A percentile compares a stretch with the other conserved stretches of the same genome.
Conservation (phyloP, 2,329 filamentous ascomycete species). For the Ascosphaera aggregata region DNA sequence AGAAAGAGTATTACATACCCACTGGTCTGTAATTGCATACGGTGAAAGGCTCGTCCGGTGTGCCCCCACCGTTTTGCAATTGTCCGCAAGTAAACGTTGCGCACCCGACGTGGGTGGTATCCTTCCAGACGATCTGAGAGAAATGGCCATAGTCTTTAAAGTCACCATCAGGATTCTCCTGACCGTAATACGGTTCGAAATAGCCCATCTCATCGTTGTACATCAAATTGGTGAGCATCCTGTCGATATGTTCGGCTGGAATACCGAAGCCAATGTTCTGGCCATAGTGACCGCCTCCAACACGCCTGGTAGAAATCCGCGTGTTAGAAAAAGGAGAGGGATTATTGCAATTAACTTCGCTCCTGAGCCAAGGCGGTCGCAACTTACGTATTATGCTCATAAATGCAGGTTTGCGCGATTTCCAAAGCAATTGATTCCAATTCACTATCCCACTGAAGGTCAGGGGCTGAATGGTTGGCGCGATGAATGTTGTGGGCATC, state of each 20-base stretch:
- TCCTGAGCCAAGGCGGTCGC: no score
- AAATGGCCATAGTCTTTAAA: conserved; percentile 54
- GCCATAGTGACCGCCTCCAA: conserved; percentile 46
- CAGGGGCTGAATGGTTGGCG: conserved; percentile 46
- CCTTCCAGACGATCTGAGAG: conserved; percentile 50
- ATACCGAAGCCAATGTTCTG: conserved; percentile 73
- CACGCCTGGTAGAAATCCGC: conserved; percentile 24
- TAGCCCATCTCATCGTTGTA: conserved; percentile 55
- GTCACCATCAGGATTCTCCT: conserved; percentile 31
- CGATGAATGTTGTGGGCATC: conserved; percentile 75
- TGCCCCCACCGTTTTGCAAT: conserved; percentile 29
- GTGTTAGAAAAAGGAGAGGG: no score
- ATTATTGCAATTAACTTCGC: conserved; percentile 5
- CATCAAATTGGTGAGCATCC: conserved; percentile 60
- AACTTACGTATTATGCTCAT: conserved; percentile 55
- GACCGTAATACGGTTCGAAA: conserved; percentile 35
- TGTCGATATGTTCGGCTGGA: conserved; percentile 31
- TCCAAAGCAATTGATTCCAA: conserved; percentile 40
- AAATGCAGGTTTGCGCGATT: conserved; percentile 44
- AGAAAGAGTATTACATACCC: conserved; percentile 30
- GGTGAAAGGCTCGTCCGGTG: no score
- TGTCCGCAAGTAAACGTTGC: conserved; percentile 23
- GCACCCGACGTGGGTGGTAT: conserved; percentile 39
- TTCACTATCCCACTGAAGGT: conserved; percentile 38
- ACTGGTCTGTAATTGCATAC: conserved; percentile 70